Evolutionary conservation across 495 filamentous ascomycete genomes (phyloP), one percentile per base, ranked within the genome.

Genomic region (Neurospora tetrasperma): DNA sequence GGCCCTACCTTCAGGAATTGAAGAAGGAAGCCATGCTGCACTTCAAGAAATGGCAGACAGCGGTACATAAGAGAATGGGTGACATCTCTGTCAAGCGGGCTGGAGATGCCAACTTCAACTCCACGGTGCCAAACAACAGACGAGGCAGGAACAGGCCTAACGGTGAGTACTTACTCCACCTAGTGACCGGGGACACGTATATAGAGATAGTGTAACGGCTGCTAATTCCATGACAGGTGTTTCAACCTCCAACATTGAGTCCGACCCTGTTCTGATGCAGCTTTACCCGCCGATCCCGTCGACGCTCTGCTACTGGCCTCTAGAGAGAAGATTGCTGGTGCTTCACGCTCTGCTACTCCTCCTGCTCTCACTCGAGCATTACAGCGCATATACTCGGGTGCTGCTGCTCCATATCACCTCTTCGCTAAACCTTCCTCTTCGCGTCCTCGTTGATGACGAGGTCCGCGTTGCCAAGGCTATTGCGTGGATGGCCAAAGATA

Each of bases 361-460:
- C 27, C 75, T 95, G 35, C 84, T 97, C 27, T 94, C 92, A 8
- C 79, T 97, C n/a, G 90, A 96, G 78, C 88, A 92, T 71, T 97
- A 97, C 79, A 86, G 85, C 72, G 87, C 91, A 11, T 89, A 91
- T 70, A 94, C 93, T 6, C 88, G 94, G 20, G 86, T 94, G 18
- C 79, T 97, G 11, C 86, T 97, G 41, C 78, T 94, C 10, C 84
- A 91, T 75, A 80, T 94, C 12, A 82, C 90, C 10, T 90, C 91
- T 10, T 92, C 90, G 18, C 81, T 97, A 5, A 81, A 86, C 18
- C 80, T 97, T 16, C 87, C 89, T 3, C 82, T 90, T 12, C 86
- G 87, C 48, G 80, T 90, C 40, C 82, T 97, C 18, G 85, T 89
- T 23, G 86, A 90, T 42, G 89, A 95, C 62, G 94, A 97, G 80